Conservation (phyloP, 2,329 filamentous ascomycete genomes). For the Chaetomium olivaceum region DNA sequence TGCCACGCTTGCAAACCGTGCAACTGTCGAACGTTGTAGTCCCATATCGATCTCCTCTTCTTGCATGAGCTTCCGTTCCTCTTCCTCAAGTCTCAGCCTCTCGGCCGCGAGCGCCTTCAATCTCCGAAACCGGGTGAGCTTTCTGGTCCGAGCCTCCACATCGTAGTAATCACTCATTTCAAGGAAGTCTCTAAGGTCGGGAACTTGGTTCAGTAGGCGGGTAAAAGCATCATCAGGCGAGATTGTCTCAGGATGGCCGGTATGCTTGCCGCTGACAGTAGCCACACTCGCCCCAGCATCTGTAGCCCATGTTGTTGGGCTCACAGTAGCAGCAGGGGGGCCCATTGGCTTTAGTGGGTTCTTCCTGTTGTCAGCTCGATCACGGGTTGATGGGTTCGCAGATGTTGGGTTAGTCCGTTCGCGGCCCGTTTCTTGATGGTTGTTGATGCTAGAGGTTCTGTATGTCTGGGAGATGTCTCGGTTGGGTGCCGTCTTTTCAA, state of each 20-base stretch:
- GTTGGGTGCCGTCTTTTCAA: not conserved
- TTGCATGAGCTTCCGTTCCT: conserved; percentile 31
- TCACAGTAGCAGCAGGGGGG: too few species aligned
- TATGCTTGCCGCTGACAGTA: not conserved
- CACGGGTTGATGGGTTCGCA: not conserved
- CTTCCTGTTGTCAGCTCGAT: not conserved
- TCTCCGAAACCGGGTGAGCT: conserved; percentile 31
- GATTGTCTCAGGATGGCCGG: not conserved
- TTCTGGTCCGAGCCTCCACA: conserved; percentile 26
- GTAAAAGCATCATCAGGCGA: conserved; percentile 18
- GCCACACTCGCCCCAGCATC: not conserved
- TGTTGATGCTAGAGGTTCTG: not conserved
- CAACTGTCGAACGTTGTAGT: conserved; percentile 17
- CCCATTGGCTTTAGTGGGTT: not conserved
- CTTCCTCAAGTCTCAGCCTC: conserved; percentile 30
- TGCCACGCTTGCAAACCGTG: conserved; percentile 7
- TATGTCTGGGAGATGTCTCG: not conserved
- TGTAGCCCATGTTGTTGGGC: not conserved
- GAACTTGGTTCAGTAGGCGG: conserved; percentile 23
- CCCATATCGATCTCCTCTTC: conserved; percentile 32
- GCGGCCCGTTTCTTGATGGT: not conserved
- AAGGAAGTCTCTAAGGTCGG: conserved; percentile 33
- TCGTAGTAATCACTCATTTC: conserved; percentile 32
- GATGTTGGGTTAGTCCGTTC: not conserved
- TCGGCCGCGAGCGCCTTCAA: conserved; percentile 29